These are phyloP conservation scores for Ceratocystis variospora DNA, from an alignment of 2,329 filamentous ascomycete genomes.

Conservation along the genomic window DNA sequence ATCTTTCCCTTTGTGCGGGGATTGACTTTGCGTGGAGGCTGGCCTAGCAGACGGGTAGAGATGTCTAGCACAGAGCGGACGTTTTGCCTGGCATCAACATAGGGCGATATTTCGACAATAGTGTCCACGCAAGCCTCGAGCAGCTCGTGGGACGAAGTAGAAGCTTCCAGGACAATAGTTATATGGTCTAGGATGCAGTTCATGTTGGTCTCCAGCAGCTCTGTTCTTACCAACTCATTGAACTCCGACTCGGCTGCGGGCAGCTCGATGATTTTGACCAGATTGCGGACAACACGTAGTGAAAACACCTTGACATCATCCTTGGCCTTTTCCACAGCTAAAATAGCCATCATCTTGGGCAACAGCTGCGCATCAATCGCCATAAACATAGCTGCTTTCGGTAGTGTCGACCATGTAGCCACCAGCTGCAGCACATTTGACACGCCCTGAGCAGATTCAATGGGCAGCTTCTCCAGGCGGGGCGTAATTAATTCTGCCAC, in stretches of 20 bases:
- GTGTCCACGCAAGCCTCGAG: constrained; percentile 67
- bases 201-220: constrained; percentile 44
- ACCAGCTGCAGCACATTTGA: constrained; percentile 73
- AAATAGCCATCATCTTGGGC: constrained; percentile 54
- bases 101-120: constrained; percentile 59
- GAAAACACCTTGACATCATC: constrained; percentile 77
- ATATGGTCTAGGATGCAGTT: constrained; percentile 53
- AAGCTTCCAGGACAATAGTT: constrained; percentile 48
- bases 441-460: constrained; percentile 78
- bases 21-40: constrained; percentile 70
- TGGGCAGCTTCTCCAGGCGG: constrained; percentile 61
- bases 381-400: constrained; percentile 55
- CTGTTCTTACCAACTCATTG: constrained; percentile 41
- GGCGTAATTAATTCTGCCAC: constrained; percentile 64
- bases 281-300: constrained; percentile 57
- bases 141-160: constrained; percentile 53
- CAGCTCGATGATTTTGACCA: constrained; percentile 47
- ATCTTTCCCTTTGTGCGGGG: constrained; percentile 72
- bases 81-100: constrained; percentile 54
- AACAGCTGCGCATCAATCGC: constrained; percentile 49
- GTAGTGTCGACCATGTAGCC: constrained; percentile 61
- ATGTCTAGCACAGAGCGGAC: constrained; percentile 68
- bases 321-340: constrained; percentile 61
- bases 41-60: constrained; percentile 65
- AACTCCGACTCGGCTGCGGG: constrained; percentile 42